Base-by-base conservation (phyloP, 2,329 filamentous ascomycete species). In the Neonectria hederae region DNA sequence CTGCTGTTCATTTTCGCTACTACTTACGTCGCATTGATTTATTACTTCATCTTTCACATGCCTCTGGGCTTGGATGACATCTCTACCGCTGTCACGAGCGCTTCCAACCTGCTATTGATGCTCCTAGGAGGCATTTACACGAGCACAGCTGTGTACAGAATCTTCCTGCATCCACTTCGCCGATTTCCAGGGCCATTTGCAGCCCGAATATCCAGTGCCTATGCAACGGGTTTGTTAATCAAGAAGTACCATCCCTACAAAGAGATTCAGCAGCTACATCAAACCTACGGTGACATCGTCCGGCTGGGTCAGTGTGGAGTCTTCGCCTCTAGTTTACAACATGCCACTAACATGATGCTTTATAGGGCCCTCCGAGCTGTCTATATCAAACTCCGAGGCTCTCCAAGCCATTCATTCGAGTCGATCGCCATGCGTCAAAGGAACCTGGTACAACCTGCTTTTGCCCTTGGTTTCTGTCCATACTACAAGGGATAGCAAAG, bases 121-220 rank as follows among this genome's bases (percentile, higher is more conserved):
- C 32, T 59, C 19, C 1, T 46, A 8, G 40, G 28, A 1, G 57
- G 57, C 4, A 54, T 59, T 5, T 59, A 59, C 40, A 14, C 30
- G 6, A 59, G 57, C 8, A 54, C 46, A 30, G n/a, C 6, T 7
- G 17, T 35, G 13, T 59, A 54, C 28, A 59, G 57, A 14, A 17
- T 51, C 4, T 21, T 53, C 7, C 46, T 51, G 10, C 57, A 59
- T 19, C 57, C 48, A 2, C 30, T 59, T 7, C 26, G 57, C 11
- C 57, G n/a, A 7, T 63, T 63, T n/a, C 54, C 60, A 0, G 60
- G 60, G 2, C 60, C 60, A 6, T 54, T 58, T 14, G 6, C 42
- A 7, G 40, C 60, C n/a, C 38, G 54, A 1, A 10, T 63, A 30
- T 32, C 60, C 1, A 58, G 26, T 17, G 17, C 54, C 11, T 63